phyloP scores from a whole-genome alignment of 768 basidiomycete species.

The Pleurotus djamor region DNA sequence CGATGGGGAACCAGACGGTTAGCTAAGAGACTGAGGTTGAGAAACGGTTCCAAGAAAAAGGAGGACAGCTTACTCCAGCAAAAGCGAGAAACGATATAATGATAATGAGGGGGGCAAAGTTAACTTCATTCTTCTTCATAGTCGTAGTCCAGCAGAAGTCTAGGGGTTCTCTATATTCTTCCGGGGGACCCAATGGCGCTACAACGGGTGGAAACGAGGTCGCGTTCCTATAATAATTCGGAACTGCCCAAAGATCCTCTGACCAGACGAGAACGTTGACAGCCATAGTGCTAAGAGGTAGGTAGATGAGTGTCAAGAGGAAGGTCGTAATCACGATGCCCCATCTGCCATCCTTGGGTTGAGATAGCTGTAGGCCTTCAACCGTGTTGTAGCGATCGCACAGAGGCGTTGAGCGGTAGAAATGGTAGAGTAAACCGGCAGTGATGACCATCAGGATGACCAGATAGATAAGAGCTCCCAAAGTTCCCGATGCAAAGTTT shows the following conservation, averaged over 20 bases:
- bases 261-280: conserved; percentile 79
- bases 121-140: conserved; percentile 66
- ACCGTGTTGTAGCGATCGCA: conserved; percentile 47
- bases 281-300: conserved; percentile 77
- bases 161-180: conserved; percentile 55
- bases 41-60: not conserved
- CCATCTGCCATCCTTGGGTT: conserved; percentile 41
- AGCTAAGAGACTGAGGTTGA: conserved; percentile 36
- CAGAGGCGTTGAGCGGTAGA: conserved; percentile 45
- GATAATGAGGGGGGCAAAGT: conserved; percentile 63
- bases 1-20: conserved; percentile 69
- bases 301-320: conserved; percentile 64
- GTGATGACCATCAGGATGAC: conserved; percentile 55
- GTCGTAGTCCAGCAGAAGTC: conserved; percentile 84
- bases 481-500: conserved; percentile 63
- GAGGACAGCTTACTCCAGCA: conserved; percentile 37
- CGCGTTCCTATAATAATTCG: conserved; percentile 65
- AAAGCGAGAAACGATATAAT: conserved; percentile 55
- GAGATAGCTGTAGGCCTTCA: conserved; percentile 54
- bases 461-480: conserved; percentile 60
- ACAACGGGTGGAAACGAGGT: conserved; percentile 47
- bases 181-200: conserved; percentile 51
- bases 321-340: conserved; percentile 63
- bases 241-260: conserved; percentile 70
- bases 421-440: conserved; percentile 53